Base-by-base conservation (phyloP, 1,139 yeast genomes). In the Kluyveromyces marxianus region DNA sequence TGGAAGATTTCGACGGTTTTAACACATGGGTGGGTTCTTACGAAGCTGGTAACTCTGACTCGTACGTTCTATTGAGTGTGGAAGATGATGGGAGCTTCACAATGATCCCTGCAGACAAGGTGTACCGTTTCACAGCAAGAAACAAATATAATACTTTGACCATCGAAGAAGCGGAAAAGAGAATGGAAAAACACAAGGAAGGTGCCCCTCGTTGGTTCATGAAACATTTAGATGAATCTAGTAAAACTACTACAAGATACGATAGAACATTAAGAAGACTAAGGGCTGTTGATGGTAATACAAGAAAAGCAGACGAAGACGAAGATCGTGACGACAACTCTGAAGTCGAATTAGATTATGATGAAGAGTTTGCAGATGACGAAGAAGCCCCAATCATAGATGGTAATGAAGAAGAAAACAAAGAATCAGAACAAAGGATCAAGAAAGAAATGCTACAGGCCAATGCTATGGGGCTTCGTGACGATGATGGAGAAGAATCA, bases 321-420 rank as follows among this genome's bases (percentile, higher is more conserved):
- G 69, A 65, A 36, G 69, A 65, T 44, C 65, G 63, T 44, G 63
- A 65, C 32, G 88, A 81, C 55, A 83, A 88, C 7, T 96, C 88
- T 52, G 90, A 86, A 54, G 97, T 90, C 55, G 97, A 90, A 61
- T 69, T 90, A 55, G 98, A 92, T 69, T 94, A 76, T 59, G 97
- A 92, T 55, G 98, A 92, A 63, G 97, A 90, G 63, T 92, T 92
- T 67, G 97, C 95, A 25, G 98, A 92, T 66, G 98, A 92, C 65
- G 98, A 92, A 68, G 98, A 92, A 65, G 97, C 97, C 1, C 98
- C 98, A 29, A 86, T 90, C 50, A 81, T 92, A 76, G 98, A 92
- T 60, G 97, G 97, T 44, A 89, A 90, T 50, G 98, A 92, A 61
- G 95, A 88, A 59, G 98, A 92, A 61, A 86, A 88, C 62, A 89